A percentile compares a stretch with the other conserved stretches of the same genome.
Evolutionary conservation across 179 eudicot genomes (phyloP).

Genomic region (Gypsophila paniculata): DNA sequence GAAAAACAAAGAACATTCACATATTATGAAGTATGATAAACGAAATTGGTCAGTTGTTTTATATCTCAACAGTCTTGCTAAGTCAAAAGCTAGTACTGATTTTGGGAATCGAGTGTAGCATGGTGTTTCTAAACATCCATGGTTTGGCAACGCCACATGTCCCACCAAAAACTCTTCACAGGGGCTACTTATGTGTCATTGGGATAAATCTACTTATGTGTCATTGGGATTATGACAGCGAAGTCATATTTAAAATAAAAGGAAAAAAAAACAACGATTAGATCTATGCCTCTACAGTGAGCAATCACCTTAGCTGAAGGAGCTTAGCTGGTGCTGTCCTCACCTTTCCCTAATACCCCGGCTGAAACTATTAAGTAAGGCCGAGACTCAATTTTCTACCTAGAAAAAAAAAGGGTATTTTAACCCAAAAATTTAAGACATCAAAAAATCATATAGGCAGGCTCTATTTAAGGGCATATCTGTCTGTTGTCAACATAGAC

Average conservation of each 20-base stretch:
- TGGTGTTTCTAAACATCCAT: not conserved
- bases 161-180: not conserved
- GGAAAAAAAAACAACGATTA: not conserved
- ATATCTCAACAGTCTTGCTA: not conserved
- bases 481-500: not conserved
- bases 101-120: not conserved
- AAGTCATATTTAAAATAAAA: no score
- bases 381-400: not conserved
- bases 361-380: not conserved
- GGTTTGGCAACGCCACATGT: not conserved
- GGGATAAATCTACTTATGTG: not conserved
- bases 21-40: not conserved
- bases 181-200: not conserved
- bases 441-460: not conserved
- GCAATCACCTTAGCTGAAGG: not conserved
- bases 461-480: not conserved
- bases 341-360: not conserved
- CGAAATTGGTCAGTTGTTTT: not conserved
- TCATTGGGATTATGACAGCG: not conserved
- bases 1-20: not conserved
- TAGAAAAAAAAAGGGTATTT: not conserved
- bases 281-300: not conserved
- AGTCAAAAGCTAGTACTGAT: not conserved
- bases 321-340: not conserved
- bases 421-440: not conserved